A percentile compares a stretch with the other conserved stretches of the same genome.
These are phyloP conservation scores for Candida stauntonica DNA, from an alignment of 805 yeast genomes.

Conservation along the genomic window DNA sequence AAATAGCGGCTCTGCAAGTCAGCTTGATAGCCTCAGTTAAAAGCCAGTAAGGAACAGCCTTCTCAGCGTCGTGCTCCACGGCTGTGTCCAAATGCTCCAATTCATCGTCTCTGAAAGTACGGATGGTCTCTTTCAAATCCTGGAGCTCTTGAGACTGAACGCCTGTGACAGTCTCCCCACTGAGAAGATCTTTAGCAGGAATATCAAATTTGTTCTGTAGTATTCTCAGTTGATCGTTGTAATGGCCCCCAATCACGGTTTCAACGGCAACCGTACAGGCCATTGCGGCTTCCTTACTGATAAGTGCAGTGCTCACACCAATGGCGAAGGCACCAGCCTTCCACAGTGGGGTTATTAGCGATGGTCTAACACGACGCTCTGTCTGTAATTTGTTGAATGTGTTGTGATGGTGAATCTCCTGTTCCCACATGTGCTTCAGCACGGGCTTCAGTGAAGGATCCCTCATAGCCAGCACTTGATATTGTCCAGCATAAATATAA, in stretches of 20 bases:
- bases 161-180: slow-evolving; percentile 21
- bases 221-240: slow-evolving; percentile 82
- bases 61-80: slow-evolving; percentile 82
- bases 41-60: slow-evolving; percentile 87
- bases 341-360: slow-evolving; percentile 90
- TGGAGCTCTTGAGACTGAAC: slow-evolving; percentile 50
- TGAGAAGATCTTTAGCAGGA: slow-evolving; percentile 30
- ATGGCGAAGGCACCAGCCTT: slow-evolving; percentile 81
- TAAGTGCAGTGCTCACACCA: slow-evolving; percentile 81
- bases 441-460: slow-evolving; percentile 75
- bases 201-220: slow-evolving; percentile 63
- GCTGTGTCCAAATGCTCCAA: slow-evolving; percentile 95
- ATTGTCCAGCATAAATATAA: slow-evolving; percentile 89
- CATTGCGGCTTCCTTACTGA: slow-evolving; percentile 97
- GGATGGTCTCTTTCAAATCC: slow-evolving; percentile 56
- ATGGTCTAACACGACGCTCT: slow-evolving; percentile 82
- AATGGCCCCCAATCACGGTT: slow-evolving; percentile 95
- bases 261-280: slow-evolving; percentile 99
- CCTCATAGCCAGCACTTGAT: slow-evolving; percentile 62
- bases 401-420: slow-evolving; percentile 84
- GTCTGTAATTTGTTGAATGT: slow-evolving; percentile 79
- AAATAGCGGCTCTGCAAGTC: slow-evolving; percentile 83
- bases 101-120: slow-evolving; percentile 87
- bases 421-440: slow-evolving; percentile 96
- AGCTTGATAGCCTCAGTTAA: slow-evolving; percentile 83